phyloP scores from a whole-genome alignment of 2,329 filamentous ascomycete genomes.

The Diaporthe sp. region DNA sequence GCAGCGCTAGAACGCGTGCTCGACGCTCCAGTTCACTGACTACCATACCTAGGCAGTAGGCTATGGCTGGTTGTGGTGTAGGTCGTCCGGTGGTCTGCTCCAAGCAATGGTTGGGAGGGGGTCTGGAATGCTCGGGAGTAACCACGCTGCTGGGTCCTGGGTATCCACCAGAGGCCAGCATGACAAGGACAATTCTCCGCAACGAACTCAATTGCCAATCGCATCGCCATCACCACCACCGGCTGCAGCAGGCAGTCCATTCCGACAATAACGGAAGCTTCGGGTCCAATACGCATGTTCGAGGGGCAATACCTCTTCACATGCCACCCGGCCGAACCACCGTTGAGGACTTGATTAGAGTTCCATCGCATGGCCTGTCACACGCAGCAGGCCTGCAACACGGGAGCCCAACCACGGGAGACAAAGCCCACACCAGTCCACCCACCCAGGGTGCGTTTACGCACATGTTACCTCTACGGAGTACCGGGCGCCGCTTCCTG shows the following conservation, averaged over 20 bases:
- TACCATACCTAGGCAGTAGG: background rate
- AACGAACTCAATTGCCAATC: conserved; percentile 30
- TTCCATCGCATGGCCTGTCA: conserved; percentile 35
- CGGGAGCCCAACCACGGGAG: conserved; percentile 1
- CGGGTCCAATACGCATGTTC: conserved; percentile 2
- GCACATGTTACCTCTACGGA: background rate
- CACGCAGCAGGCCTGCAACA: conserved; percentile 17
- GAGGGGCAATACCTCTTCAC: conserved; percentile 8
- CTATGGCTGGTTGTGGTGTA: conserved; percentile 14
- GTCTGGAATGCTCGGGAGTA: conserved; percentile 18
- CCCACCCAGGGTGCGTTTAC: background rate
- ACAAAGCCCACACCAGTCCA: conserved; percentile 8
- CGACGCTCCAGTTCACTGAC: background rate
- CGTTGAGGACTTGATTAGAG: conserved; percentile 19
- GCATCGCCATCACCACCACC: conserved; percentile 3
- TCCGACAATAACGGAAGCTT: conserved; percentile 2
- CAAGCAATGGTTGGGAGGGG: conserved; percentile 13
- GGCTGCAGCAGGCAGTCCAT: background rate
- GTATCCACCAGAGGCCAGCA: background rate
- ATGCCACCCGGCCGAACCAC: conserved; percentile 18
- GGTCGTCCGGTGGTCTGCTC: conserved; percentile 9
- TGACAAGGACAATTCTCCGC: conserved; percentile 27
- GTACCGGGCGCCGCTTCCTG: background rate
- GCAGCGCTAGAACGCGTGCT: conserved; percentile 20
- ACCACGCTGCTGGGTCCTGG: conserved; percentile 32